A percentile compares a stretch with the other conserved stretches of the same genome.
Conservation (phyloP, 108 stramenopile genomes). For the Epithemia pelagica region DNA sequence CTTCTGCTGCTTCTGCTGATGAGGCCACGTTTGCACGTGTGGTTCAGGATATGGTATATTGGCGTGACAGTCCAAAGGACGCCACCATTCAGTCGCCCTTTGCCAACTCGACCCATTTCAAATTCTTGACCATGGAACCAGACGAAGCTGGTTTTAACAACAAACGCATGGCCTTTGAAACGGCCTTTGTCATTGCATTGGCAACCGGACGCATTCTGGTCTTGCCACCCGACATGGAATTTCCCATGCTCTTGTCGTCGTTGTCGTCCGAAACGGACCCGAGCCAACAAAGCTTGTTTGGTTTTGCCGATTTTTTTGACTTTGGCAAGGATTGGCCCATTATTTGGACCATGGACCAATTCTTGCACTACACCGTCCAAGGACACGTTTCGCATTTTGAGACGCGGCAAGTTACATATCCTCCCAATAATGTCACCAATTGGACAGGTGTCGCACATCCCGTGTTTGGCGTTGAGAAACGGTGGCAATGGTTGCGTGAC, state of each 20-base stretch:
- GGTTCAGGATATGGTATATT: neutral
- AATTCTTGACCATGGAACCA: slow-evolving; percentile 12
- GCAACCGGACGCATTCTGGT: slow-evolving; percentile 78
- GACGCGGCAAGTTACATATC: slow-evolving; percentile 33
- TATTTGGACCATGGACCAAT: slow-evolving; percentile 82
- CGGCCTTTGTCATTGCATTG: slow-evolving; percentile 62
- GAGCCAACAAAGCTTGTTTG: slow-evolving; percentile 22
- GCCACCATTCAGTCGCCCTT: neutral
- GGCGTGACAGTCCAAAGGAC: neutral
- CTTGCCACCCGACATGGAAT: slow-evolving; percentile 47
- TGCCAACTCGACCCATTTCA: neutral
- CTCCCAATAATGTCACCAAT: slow-evolving; percentile 50
- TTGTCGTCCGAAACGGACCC: no score
- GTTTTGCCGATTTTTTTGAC: slow-evolving; percentile 64
- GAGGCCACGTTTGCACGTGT: neutral
- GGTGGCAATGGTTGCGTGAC: slow-evolving; percentile 23
- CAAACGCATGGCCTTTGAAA: slow-evolving; percentile 82
- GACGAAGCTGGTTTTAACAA: slow-evolving; percentile 84
- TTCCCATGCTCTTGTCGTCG: slow-evolving; percentile 14
- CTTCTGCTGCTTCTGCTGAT: neutral
- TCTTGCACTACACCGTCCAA: slow-evolving; percentile 48
- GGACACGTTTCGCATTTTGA: slow-evolving; percentile 39
- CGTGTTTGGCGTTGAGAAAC: slow-evolving; percentile 11
- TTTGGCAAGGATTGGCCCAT: slow-evolving; percentile 39
- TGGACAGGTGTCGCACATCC: slow-evolving; percentile 45